These are phyloP conservation scores for Chamaenerion angustifolium DNA, from an alignment of 345 rosid genomes.

Conservation along the genomic window DNA sequence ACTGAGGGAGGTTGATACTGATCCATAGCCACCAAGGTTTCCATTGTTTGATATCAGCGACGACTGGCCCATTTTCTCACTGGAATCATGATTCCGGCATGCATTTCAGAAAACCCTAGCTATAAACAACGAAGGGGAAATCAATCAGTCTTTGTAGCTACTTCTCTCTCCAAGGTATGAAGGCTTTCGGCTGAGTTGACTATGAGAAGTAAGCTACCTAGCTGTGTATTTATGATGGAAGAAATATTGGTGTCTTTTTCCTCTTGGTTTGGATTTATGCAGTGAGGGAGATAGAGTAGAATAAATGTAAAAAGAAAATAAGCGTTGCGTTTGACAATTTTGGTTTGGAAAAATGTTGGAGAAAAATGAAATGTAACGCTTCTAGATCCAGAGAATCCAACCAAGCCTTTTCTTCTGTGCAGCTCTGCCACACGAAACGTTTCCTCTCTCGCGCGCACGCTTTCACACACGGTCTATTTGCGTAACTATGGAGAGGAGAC, in stretches of 20 bases:
- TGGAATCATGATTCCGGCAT: conserved; percentile 52
- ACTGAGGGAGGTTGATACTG: conserved; percentile 40
- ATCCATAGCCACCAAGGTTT: conserved; percentile 28
- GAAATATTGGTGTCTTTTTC: neutral
- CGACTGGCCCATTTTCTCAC: no score
- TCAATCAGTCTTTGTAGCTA: neutral
- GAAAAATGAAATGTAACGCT: conserved; percentile 4
- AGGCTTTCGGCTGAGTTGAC: conserved; percentile 18
- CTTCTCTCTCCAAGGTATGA: neutral
- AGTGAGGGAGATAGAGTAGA: neutral
- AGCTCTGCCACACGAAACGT: no score
- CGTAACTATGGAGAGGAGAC: neutral
- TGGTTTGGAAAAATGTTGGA: neutral
- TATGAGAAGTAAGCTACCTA: neutral
- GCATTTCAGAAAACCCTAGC: conserved; percentile 22
- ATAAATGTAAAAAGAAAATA: neutral
- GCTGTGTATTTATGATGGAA: neutral
- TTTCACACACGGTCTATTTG: no score
- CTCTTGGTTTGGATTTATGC: neutral
- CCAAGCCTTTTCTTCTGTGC: no score
- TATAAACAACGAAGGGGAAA: conserved; percentile 12
- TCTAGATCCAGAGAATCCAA: no score
- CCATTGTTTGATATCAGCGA: no score
- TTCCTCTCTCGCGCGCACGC: no score
- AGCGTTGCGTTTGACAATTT: neutral